Base-by-base conservation (phyloP, 345 rosid species). In the Pistacia vera region DNA sequence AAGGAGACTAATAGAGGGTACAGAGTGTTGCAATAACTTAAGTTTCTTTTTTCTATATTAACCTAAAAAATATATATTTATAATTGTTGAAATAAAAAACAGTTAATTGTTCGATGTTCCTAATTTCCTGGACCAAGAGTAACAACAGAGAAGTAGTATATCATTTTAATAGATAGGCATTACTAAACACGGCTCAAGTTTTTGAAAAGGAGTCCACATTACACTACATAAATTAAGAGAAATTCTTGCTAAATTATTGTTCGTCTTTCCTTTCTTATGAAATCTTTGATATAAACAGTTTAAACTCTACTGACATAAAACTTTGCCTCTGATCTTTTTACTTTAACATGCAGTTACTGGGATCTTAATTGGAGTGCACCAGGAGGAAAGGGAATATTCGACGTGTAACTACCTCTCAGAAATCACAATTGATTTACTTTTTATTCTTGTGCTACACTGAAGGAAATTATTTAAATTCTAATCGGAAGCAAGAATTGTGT, bases 1-100 rank as follows among this genome's bases (percentile, higher is more conserved):
- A 88, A 88, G 78, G 97, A 90, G 82, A 83, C 92, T 36, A 89
- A 92, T 75, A 85, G 97, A 86, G 97, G 97, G 97, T 92, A 78
- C 11, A 79, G 55, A 44, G 14, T 44, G 30, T 73, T 56, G 5
- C 54, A 70, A 22, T 49, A 74, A 52, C 72, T 75, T 55, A 36
- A 4, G 33, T 6, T 8, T 61, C 46, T 12, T 78, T 11, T 66
- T 28, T 55, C 51, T 76, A 18, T 30, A 57, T 41, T 61, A 71
- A 36, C 46, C 8, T 25, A 41, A 41, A 41, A 38, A 38, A 38
- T 38, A 38, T 38, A 6, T 38, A 41, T 41, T 41, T 41, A 7
- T 41, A 41, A 41, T 41, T 25, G 48, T 17, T 16, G 20, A 63
- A 38, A 9, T 30, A 71, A 4, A n/a, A 56, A 49, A 41, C 30